Conservation (phyloP, 495 filamentous ascomycete species). For the Barbatosphaeria neglecta region DNA sequence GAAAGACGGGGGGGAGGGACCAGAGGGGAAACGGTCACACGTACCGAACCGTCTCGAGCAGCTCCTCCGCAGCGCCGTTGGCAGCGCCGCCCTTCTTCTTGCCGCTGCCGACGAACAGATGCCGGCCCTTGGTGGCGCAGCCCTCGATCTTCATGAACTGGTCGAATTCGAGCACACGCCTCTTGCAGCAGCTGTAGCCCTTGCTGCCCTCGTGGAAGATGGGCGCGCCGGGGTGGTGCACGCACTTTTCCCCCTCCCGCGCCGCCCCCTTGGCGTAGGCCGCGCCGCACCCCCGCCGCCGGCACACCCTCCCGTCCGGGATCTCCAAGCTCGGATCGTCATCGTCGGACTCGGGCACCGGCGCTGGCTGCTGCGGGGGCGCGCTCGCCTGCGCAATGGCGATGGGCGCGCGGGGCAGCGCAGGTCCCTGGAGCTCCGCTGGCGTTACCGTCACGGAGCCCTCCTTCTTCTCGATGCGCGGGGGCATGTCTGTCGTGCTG, state of each 20-base stretch:
- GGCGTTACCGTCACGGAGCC: conserved; percentile 20
- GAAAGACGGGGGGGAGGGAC: not conserved
- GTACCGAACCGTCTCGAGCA: conserved; percentile 60
- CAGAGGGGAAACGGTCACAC: conserved; percentile 9
- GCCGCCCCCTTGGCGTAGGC: conserved; percentile 46
- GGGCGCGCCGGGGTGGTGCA: conserved; percentile 74
- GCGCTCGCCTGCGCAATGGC: conserved; percentile 43
- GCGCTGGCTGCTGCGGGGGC: conserved; percentile 48
- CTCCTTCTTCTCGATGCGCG: conserved; percentile 43
- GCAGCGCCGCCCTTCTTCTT: conserved; percentile 38
- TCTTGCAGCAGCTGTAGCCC: conserved; percentile 94
- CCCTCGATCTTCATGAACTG: conserved; percentile 93
- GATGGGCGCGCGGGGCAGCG: conserved; percentile 37
- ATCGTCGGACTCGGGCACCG: conserved; percentile 68
- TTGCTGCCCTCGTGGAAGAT: conserved; percentile 97
- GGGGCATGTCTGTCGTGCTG: conserved; percentile 62
- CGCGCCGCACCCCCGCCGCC: conserved; percentile 59
- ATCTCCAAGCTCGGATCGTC: conserved; percentile 68
- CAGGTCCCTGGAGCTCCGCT: conserved; percentile 25
- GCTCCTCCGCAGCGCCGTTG: conserved; percentile 41
- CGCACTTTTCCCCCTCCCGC: conserved; percentile 66
- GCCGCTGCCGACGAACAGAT: conserved; percentile 77
- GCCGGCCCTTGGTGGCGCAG: conserved; percentile 67
- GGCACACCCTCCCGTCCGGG: conserved; percentile 60
- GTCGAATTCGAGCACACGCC: conserved; percentile 90